Conservation (phyloP, 2,329 filamentous ascomycete species). For the Clonostachys rhizophaga region DNA sequence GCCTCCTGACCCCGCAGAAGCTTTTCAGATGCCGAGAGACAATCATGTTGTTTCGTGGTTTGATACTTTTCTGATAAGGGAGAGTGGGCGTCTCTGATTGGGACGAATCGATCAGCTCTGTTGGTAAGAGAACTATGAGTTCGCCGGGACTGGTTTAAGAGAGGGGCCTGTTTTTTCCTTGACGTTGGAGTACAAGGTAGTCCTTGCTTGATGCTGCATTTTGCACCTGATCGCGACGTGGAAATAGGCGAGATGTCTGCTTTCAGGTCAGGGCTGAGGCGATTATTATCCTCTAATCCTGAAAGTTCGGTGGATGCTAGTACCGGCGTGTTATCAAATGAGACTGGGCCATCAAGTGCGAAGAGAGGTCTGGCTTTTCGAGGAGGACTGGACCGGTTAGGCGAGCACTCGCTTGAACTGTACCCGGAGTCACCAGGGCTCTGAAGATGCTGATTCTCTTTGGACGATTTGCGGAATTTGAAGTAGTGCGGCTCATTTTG, state of each 20-base stretch:
- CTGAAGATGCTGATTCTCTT: neutral
- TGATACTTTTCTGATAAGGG: slow-evolving; percentile 37
- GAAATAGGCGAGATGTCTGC: too few relatives aligned
- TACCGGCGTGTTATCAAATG: neutral
- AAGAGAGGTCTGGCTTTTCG: slow-evolving; percentile 2
- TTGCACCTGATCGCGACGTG: too few relatives aligned
- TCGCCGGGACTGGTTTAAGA: too few relatives aligned
- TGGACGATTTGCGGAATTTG: too few relatives aligned
- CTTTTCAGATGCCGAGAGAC: slow-evolving; percentile 35
- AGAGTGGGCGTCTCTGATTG: slow-evolving; percentile 27
- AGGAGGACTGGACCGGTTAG: neutral
- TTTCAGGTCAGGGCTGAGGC: too few relatives aligned
- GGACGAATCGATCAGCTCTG: slow-evolving; percentile 45
- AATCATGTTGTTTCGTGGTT: slow-evolving; percentile 33
- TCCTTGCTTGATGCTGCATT: too few relatives aligned
- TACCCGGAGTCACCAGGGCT: slow-evolving; percentile 8
- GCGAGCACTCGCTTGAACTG: slow-evolving; percentile 4
- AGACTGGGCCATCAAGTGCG: slow-evolving; percentile 9
- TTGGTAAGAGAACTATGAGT: slow-evolving; percentile 5
- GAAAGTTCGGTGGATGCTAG: too few relatives aligned
- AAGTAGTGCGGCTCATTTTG: too few relatives aligned
- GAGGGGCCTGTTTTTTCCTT: too few relatives aligned
- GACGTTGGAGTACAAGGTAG: too few relatives aligned
- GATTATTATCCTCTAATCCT: too few relatives aligned
- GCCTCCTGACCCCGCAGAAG: slow-evolving; percentile 34